Evolutionary conservation across 768 basidiomycete species (phyloP).

Genomic region (Ramaria sp.): DNA sequence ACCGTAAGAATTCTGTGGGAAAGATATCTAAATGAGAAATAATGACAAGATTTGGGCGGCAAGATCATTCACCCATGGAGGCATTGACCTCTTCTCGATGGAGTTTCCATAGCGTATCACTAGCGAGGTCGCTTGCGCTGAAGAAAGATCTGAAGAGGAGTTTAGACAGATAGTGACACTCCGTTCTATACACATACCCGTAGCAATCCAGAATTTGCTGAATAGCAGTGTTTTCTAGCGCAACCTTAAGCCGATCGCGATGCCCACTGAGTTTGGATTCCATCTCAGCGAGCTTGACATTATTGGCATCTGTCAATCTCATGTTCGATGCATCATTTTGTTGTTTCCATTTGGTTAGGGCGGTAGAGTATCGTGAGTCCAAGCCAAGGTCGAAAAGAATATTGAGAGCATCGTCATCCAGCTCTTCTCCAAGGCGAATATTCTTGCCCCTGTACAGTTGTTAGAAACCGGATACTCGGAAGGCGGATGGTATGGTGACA

Average conservation of each 20-base stretch:
- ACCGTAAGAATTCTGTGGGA: background rate
- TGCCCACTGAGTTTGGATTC: background rate
- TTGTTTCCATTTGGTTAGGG: slow-evolving; percentile 19
- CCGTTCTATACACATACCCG: background rate
- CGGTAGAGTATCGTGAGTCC: slow-evolving; percentile 15
- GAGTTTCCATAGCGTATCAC: background rate
- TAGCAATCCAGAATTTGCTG: slow-evolving; percentile 14
- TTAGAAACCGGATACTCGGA: too few relatives aligned
- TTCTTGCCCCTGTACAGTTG: background rate
- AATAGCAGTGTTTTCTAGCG: slow-evolving; percentile 8
- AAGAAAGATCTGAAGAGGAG: background rate
- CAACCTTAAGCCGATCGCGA: background rate
- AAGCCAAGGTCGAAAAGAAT: slow-evolving; percentile 23
- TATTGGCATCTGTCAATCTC: background rate
- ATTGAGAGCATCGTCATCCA: slow-evolving; percentile 18
- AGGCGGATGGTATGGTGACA: too few relatives aligned
- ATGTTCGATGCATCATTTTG: background rate
- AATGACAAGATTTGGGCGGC: background rate
- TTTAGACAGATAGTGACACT: background rate
- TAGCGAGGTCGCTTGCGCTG: background rate
- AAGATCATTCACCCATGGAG: background rate
- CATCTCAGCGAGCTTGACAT: background rate
- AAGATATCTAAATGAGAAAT: background rate
- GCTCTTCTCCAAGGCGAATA: slow-evolving; percentile 15
- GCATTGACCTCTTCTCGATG: background rate